These are phyloP conservation scores for Yamagishiella unicocca DNA, from an alignment of 139 green algal species.

Conservation along the genomic window DNA sequence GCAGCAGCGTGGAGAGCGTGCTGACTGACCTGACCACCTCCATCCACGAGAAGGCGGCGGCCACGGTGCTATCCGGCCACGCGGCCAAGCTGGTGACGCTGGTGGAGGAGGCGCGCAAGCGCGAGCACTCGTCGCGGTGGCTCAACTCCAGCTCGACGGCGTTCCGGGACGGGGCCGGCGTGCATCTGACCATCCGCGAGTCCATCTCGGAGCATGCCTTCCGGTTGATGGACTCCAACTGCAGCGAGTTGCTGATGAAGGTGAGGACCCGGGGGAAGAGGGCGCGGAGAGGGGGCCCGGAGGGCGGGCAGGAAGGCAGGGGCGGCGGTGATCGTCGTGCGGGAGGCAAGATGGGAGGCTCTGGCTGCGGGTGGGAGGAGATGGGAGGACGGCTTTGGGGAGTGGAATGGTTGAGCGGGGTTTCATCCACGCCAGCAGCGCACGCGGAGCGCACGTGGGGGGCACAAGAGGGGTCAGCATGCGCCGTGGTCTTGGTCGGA, in stretches of 20 bases:
- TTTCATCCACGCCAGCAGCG: no score
- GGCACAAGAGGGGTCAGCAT: no score
- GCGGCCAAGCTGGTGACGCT: not conserved
- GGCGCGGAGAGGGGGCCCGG: no score
- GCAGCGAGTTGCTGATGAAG: slow-evolving; percentile 59
- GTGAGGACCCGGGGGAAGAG: no score
- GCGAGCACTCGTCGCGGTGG: slow-evolving; percentile 44
- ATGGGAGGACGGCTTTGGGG: no score
- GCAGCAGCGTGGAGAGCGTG: slow-evolving; percentile 9
- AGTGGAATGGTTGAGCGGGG: no score
- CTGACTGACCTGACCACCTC: slow-evolving; percentile 11
- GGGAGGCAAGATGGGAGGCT: no score
- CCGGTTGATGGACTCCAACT: slow-evolving; percentile 56
- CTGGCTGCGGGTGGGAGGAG: no score
- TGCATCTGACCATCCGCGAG: slow-evolving; percentile 51
- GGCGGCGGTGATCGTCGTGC: no score
- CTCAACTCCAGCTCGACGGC: slow-evolving; percentile 35
- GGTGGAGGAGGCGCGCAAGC: slow-evolving; percentile 43
- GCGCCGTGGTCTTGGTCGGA: no score
- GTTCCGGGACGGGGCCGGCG: slow-evolving; percentile 34
- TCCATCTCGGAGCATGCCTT: slow-evolving; percentile 62
- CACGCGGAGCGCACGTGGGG: no score
- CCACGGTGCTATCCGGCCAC: not conserved
- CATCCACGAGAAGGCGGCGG: slow-evolving; percentile 1
- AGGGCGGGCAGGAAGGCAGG: no score